Evolutionary conservation across 2,329 filamentous ascomycete genomes (phyloP), one percentile per base, ranked within the genome.

Genomic region (Xylaria sp.): DNA sequence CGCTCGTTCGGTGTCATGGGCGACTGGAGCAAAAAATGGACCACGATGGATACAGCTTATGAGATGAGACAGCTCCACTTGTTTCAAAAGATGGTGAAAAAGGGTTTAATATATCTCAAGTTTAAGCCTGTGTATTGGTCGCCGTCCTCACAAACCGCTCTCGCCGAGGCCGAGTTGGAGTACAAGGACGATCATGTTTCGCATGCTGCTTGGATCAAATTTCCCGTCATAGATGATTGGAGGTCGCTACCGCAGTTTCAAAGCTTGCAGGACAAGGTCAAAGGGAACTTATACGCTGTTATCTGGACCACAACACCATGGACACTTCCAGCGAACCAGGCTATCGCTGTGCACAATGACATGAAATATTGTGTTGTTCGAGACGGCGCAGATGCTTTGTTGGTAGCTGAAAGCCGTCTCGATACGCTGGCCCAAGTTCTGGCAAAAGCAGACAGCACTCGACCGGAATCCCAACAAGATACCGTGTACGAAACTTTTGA

Each of bases 231-330:
- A 56, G 75, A 81, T 8, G 80, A 82, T 25, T 77, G 83, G 60
- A 76, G 77, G 41, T 70, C 76, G 2, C 73, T 81, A 2, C 76
- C 80, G 0, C 79, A 78, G 12, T 75, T 87, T 59, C 74, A 78
- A 28, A 70, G 72, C 3, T 78, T 87, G 25, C 72, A 84, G 51
- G 76, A 76, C 12, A 74, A 77, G 3, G 79, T 87, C 32, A 73
- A 80, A 6, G 84, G 85, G 3, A 82, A 84, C 5, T 77, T 98
- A 12, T 91, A 87, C 78, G 93, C 92, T n/a, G 87, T 96, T n/a
- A 93, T 98, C 61, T 99, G 96, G 96, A 99, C 96, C 1, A 99
- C 96, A 0, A 99, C 96, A 0, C 96, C 96, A 0, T 99, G 96
- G 96, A 99, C 96, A 0, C 84, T 99, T 5, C 95, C 96, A 0